Percentiles rank a stretch among this genome's conserved stretches.
phyloP scores from a whole-genome alignment of 257 asterid genomes.

The Haberlea rhodopensis region DNA sequence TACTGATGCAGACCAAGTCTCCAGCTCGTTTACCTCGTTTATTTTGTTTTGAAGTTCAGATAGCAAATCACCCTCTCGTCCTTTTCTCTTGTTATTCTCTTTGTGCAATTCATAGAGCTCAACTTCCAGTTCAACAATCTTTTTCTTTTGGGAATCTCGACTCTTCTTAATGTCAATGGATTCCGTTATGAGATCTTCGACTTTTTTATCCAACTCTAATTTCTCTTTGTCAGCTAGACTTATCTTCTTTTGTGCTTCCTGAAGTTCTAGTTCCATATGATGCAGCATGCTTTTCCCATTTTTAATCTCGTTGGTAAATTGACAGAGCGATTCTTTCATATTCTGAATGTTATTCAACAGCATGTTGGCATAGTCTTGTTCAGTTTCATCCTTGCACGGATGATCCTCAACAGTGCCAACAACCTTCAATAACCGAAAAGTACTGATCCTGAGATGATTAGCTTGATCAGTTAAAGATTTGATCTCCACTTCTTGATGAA shows the following conservation, averaged over 20 bases:
- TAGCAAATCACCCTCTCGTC: slow-evolving; percentile 42
- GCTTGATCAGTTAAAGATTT: slow-evolving; percentile 53
- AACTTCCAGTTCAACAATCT: slow-evolving; percentile 35
- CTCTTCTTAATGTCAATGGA: slow-evolving; percentile 34
- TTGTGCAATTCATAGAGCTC: slow-evolving; percentile 41
- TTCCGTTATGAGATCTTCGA: slow-evolving; percentile 40
- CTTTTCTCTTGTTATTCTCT: slow-evolving; percentile 40
- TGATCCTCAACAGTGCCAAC: slow-evolving; percentile 45
- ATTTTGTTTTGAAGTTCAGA: slow-evolving; percentile 49
- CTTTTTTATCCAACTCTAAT: slow-evolving; percentile 34
- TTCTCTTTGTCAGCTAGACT: slow-evolving; percentile 40
- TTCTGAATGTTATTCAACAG: slow-evolving; percentile 44
- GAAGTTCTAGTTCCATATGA: slow-evolving; percentile 42
- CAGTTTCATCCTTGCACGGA: slow-evolving; percentile 33
- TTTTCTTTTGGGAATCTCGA: slow-evolving; percentile 35
- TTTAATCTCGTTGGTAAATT: slow-evolving; percentile 30
- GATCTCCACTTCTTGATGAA: slow-evolving; percentile 47
- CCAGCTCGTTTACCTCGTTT: slow-evolving; percentile 53
- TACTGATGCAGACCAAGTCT: slow-evolving; percentile 43
- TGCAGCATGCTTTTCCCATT: slow-evolving; percentile 37
- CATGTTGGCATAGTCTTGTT: slow-evolving; percentile 42
- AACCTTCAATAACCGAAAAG: slow-evolving; percentile 46
- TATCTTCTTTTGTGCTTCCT: slow-evolving; percentile 47
- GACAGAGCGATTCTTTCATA: slow-evolving; percentile 21
- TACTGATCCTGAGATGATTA: slow-evolving; percentile 50